Evolutionary conservation across 2,329 filamentous ascomycete genomes (phyloP).

Genomic region (Chalaropsis thielavioides): DNA sequence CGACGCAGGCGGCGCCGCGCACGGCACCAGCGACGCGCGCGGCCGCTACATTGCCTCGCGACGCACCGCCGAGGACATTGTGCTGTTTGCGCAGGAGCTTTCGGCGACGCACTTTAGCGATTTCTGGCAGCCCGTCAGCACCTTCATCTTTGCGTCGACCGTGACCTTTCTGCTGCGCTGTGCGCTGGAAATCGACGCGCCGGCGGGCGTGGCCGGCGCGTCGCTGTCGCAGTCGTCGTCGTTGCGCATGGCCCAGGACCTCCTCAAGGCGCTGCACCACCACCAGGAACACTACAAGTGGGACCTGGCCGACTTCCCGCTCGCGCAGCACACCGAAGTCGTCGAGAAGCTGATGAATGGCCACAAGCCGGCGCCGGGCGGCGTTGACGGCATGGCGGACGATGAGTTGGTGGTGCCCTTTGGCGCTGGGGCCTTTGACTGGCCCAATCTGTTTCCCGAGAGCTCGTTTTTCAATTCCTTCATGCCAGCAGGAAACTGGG

Average conservation of each 20-base stretch:
- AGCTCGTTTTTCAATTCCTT: slow-evolving; percentile 16
- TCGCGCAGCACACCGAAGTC: slow-evolving; percentile 33
- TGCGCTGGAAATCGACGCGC: slow-evolving; percentile 31
- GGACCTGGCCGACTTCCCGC: slow-evolving; percentile 38
- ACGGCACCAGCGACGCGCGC: neutral
- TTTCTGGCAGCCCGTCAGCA: slow-evolving; percentile 36
- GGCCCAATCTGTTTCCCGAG: slow-evolving; percentile 15
- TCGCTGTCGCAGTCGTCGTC: slow-evolving; percentile 27
- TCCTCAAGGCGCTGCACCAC: slow-evolving; percentile 28
- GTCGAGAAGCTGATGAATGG: slow-evolving; percentile 29
- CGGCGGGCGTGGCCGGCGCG: slow-evolving; percentile 21
- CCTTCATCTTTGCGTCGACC: slow-evolving; percentile 35
- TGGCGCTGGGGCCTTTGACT: slow-evolving; percentile 15
- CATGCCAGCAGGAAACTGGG: slow-evolving; percentile 10
- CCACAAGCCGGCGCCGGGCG: slow-evolving; percentile 4
- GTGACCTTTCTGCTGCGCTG: slow-evolving; percentile 37
- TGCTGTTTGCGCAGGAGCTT: slow-evolving; percentile 34
- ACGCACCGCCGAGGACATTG: slow-evolving; percentile 34
- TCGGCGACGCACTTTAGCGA: slow-evolving; percentile 30
- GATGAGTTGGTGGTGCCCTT: slow-evolving; percentile 10
- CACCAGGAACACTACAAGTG: slow-evolving; percentile 30
- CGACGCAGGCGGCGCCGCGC: neutral
- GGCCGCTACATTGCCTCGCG: slow-evolving; percentile 30
- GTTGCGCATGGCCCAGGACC: slow-evolving; percentile 30
- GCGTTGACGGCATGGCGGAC: neutral